These are phyloP conservation scores for Magnaporthiopsis rhizophila DNA, from an alignment of 2,329 filamentous ascomycete species.

Conservation along the genomic window DNA sequence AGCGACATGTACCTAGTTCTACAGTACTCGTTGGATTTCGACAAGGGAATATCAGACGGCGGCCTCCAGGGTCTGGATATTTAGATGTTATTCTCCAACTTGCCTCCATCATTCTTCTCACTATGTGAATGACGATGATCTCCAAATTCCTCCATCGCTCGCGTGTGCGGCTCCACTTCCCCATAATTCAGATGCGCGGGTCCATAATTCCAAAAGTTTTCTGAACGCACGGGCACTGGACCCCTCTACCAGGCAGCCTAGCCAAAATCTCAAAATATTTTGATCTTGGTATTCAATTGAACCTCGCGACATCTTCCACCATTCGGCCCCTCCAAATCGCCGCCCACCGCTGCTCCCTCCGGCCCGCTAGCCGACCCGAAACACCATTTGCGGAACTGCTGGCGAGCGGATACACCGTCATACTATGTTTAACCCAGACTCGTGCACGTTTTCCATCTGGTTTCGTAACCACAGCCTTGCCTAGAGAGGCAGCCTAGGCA, in stretches of 20 bases:
- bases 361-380: background rate
- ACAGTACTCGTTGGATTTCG: background rate
- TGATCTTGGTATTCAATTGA: background rate
- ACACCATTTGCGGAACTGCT: background rate
- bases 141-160: background rate
- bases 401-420: background rate
- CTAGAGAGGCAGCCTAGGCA: constrained; percentile 1
- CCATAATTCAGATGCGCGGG: background rate
- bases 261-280: background rate
- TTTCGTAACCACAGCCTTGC: constrained; percentile 1
- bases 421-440: constrained; percentile 1
- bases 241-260: background rate
- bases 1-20: background rate
- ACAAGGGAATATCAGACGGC: background rate
- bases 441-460: background rate
- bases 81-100: background rate
- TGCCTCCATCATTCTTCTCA: background rate
- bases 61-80: background rate
- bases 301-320: background rate
- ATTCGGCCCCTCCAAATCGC: background rate
- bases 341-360: background rate
- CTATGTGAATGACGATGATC: background rate
- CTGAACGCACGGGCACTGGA: background rate
- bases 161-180: background rate
- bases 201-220: background rate